These are phyloP conservation scores for Linanthus parryae DNA, from an alignment of 148 eudicot genomes.

Conservation along the genomic window DNA sequence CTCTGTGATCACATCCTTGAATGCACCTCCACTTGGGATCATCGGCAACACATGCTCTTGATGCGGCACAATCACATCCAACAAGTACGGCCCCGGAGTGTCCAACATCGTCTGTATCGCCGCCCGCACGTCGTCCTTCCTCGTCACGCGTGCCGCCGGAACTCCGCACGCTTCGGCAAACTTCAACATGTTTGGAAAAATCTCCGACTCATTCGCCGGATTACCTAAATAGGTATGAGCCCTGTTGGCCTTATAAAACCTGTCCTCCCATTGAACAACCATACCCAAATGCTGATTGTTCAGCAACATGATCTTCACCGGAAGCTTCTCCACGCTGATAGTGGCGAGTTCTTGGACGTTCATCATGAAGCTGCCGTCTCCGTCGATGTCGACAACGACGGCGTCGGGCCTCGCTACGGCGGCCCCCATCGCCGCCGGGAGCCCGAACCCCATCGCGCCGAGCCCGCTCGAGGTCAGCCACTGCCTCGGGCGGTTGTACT, in stretches of 20 bases:
- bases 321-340: conserved; percentile 58
- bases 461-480: conserved; percentile 85
- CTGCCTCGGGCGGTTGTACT: conserved; percentile 67
- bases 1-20: conserved; percentile 65
- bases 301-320: conserved; percentile 68
- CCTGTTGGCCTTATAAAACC: conserved; percentile 73
- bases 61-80: conserved; percentile 84
- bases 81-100: conserved; percentile 77
- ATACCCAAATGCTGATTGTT: conserved; percentile 91
- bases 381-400: conserved; percentile 80
- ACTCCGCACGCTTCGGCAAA: conserved; percentile 74
- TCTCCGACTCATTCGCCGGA: conserved; percentile 39
- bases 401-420: conserved; percentile 69
- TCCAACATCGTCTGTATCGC: conserved; percentile 84
- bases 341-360: conserved; percentile 91
- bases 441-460: conserved; percentile 92
- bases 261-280: conserved; percentile 90
- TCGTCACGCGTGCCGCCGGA: conserved; percentile 67
- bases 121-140: conserved; percentile 46
- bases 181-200: conserved; percentile 71
- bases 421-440: conserved; percentile 93
- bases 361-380: conserved; percentile 86
- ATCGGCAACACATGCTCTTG: conserved; percentile 93
- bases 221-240: conserved; percentile 78
- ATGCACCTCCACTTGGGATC: conserved; percentile 82